phyloP scores from a whole-genome alignment of 805 yeast species.

The Clavispora fructus region DNA sequence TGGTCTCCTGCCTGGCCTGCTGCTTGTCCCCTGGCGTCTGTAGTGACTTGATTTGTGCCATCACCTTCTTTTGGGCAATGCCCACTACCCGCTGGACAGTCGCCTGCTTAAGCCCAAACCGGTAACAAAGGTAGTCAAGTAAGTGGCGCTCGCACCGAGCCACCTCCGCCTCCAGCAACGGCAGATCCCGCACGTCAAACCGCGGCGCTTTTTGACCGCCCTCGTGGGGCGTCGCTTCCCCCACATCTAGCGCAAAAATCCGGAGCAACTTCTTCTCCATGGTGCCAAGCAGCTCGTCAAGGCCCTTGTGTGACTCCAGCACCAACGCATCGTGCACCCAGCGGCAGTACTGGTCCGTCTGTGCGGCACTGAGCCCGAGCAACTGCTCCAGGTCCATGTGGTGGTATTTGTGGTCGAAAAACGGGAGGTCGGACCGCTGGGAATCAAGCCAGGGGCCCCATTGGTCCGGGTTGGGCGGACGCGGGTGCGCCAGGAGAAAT shows the following conservation, averaged over 20 bases:
- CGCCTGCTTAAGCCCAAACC: neutral
- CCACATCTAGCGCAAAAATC: constrained; percentile 18
- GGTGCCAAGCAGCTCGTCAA: constrained; percentile 16
- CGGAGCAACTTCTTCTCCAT: constrained; percentile 28
- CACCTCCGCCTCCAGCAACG: neutral
- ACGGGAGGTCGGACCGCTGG: constrained; percentile 5
- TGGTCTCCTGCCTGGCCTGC: no score
- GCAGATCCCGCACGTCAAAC: neutral
- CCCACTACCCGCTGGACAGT: neutral
- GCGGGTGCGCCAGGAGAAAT: constrained; percentile 16
- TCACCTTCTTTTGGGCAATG: neutral
- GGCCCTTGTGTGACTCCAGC: constrained; percentile 15
- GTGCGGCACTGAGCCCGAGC: constrained; percentile 43
- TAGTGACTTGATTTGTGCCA: neutral
- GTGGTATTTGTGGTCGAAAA: constrained; percentile 6
- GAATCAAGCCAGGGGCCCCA: constrained; percentile 20
- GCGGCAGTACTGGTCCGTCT: constrained; percentile 43
- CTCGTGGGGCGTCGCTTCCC: no score
- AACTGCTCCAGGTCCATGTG: constrained; percentile 24
- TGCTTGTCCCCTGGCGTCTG: no score
- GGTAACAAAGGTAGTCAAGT: neutral
- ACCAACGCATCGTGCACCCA: constrained; percentile 42
- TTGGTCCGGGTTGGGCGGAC: constrained; percentile 5
- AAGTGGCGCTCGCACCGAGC: neutral
- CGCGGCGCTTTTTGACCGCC: neutral